Conservation (phyloP, 148 eudicot genomes). For the Rhododendron kiyosumense region DNA sequence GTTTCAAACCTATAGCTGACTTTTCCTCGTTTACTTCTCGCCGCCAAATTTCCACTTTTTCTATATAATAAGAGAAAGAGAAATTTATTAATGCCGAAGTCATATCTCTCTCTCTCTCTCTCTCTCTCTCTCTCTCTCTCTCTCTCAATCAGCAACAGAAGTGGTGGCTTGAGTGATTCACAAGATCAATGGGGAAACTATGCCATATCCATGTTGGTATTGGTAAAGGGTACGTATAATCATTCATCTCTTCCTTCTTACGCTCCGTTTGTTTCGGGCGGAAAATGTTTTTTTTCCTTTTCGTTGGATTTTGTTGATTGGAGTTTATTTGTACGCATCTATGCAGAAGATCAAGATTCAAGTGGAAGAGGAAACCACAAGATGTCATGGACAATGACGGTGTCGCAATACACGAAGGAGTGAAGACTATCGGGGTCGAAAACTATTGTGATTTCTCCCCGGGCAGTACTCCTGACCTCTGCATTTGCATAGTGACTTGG, state of each 20-base stretch:
- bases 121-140: neutral
- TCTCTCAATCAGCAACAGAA: neutral
- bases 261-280: neutral
- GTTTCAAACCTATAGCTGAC: neutral
- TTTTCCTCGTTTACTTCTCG: conserved; percentile 2
- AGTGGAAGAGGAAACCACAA: neutral
- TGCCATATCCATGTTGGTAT: neutral
- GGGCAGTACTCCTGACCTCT: conserved; percentile 19
- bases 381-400: conserved; percentile 5
- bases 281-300: neutral
- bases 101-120: neutral
- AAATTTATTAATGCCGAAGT: neutral
- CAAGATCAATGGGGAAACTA: neutral
- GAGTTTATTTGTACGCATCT: neutral
- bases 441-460: conserved; percentile 32
- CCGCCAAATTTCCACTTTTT: neutral
- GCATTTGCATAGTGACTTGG: conserved; percentile 46
- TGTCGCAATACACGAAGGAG: conserved; percentile 24
- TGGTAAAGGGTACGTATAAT: conserved; percentile 7
- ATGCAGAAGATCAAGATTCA: conserved; percentile 9
- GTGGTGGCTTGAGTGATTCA: neutral
- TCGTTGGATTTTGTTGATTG: neutral
- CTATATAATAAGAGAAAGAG: neutral
- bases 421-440: conserved; percentile 27
- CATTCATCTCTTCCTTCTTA: neutral